phyloP scores from a whole-genome alignment of 2,329 filamentous ascomycete genomes.

The Fusarium tupiense region DNA sequence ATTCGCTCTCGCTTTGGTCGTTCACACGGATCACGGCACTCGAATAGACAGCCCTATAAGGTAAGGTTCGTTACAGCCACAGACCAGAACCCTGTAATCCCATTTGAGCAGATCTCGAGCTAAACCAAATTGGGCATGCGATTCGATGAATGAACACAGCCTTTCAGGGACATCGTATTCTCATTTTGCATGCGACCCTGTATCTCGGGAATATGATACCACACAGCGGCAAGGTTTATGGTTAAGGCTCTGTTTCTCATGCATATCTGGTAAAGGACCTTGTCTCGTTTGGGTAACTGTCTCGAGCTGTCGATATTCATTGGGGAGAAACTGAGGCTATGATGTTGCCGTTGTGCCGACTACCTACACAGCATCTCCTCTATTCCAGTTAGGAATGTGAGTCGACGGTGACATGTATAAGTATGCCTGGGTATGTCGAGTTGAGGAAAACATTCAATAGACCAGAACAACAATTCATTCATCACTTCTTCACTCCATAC shows the following conservation, averaged over 20 bases:
- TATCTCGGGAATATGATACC: neutral
- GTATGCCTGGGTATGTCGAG: conserved; percentile 1
- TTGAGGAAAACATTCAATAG: neutral
- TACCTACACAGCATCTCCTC: neutral
- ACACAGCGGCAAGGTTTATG: neutral
- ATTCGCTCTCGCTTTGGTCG: neutral
- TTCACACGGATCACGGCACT: conserved; percentile 17
- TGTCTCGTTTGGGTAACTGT: neutral
- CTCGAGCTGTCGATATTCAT: conserved; percentile 4
- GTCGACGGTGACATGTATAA: conserved; percentile 13
- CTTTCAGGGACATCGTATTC: neutral
- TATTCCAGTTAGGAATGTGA: neutral
- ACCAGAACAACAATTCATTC: neutral
- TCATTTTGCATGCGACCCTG: neutral
- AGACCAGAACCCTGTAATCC: neutral
- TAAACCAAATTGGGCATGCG: conserved; percentile 19
- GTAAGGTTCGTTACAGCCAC: conserved; percentile 20
- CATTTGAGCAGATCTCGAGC: conserved; percentile 3
- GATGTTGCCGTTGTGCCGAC: conserved; percentile 18
- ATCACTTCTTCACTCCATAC: neutral
- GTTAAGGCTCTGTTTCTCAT: neutral
- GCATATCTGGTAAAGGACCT: neutral
- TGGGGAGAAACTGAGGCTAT: conserved; percentile 7
- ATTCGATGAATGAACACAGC: conserved; percentile 20
- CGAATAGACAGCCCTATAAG: conserved; percentile 29